Evolutionary conservation across 495 filamentous ascomycete species (phyloP), one percentile per base, ranked within the genome.

Genomic region (Neurospora cerealis): DNA sequence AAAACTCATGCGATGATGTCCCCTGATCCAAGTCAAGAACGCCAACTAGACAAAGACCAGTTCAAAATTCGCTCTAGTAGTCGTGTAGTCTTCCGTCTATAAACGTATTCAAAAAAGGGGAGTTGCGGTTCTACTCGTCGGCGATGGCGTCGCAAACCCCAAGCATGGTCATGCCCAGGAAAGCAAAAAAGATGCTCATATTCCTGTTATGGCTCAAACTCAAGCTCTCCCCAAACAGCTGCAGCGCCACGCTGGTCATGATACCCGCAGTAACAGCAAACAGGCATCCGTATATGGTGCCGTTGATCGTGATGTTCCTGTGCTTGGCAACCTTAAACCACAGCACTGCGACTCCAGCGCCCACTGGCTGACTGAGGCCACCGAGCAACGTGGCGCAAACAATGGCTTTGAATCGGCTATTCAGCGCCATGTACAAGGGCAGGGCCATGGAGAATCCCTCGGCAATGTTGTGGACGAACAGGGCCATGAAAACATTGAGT

Each of bases 401-500:
- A 81, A 98, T 94, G 21, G 96, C 94, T 78, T 90, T 90, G 73
- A 84, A 81, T 41, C 93, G 90, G 69, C 88, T 93, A 62, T 89
- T 84, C 13, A 97, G 86, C 3, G 96, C 96, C 69, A 99, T 90
- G 80, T 94, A 98, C 1, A 99, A 85, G 0, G 96, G 96, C 3
- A 99, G 83, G 0, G 94, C 93, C 88, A 99, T 91, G 74, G 93
- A 92, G 79, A 98, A 99, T 21, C 96, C 96, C 83, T 99, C 96
- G 69, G 93, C 92, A 74, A 99, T 97, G 82, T 98, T 99, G 85
- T 99, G 96, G 74, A 98, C 95, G 79, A 96, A 97, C 4, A 99
- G 88, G 1, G 96, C 96, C 76, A 98, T 87, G 84, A 99, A 99
- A 41, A 99, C 93, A 42, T 93, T 90, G 78, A 97, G 87, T 15